Base-by-base conservation (phyloP, 2,329 filamentous ascomycete genomes). In the Aspergillus fijiensis region DNA sequence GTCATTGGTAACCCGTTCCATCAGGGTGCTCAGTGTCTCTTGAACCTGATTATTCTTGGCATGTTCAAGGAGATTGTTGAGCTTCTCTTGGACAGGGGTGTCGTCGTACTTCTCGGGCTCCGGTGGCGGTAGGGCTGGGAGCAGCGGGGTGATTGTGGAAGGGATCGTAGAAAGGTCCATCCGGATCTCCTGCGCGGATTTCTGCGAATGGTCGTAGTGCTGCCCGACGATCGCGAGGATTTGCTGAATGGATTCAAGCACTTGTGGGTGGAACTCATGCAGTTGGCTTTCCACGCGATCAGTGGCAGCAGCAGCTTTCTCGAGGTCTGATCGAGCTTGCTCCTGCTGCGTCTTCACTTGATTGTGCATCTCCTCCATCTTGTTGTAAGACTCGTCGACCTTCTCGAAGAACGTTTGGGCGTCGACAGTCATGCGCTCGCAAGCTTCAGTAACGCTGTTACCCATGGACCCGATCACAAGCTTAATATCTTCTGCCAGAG, bases 161-260 rank as follows among this genome's bases (percentile, higher is more conserved):
- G 81, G 79, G 53, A 83, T 76, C 12, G 79, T 75, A 27, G 80
- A 79, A n/a, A 81, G 73, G 57, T 82, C 82, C 11, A 83, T 81
- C 70, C 85, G 87, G 57, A 86, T 78, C 57, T 89, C 86, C 57
- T 87, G 81, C 1, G 81, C 79, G 0, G 88, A 84, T 49, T 85
- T 83, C 75, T 93, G 92, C 14, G 92, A 90, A 71, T 96, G 91
- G 67, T 96, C 92, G 69, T 90, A 96, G 73, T 98, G 93, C 72
- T 96, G 86, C 25, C 87, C 89, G 57, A 96, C 90, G 25, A 96
- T 83, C 7, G 87, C 81, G 45, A 96, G 82, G n/a, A 98, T 87
- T 69, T 97, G 91, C 68, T 92, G 89, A 65, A 99, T 86, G 0
- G 90, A 86, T 56, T 94, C 88, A 59, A 97, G 84, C 65, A 98